Evolutionary conservation across 2,329 filamentous ascomycete genomes (phyloP).

Genomic region (Colletotrichum eremochloae): DNA sequence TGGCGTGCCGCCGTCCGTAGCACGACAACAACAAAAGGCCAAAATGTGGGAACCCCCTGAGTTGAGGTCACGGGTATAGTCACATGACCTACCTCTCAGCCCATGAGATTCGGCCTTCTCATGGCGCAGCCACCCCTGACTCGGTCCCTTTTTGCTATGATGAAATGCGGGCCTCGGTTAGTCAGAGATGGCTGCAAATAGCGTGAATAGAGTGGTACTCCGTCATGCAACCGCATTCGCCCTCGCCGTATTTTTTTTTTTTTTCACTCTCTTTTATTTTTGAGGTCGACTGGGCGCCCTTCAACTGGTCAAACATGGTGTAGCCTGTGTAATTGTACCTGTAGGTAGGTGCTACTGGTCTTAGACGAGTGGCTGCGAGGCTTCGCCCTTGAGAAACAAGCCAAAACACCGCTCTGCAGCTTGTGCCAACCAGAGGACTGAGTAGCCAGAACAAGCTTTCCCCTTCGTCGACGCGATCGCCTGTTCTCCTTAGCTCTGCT

Average conservation of each 20-base stretch:
- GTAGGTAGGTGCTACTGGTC: no score
- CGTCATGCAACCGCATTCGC: background rate
- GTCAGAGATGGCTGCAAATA: slow-evolving; percentile 15
- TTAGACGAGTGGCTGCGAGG: slow-evolving; percentile 10
- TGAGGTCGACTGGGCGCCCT: no score
- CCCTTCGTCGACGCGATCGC: slow-evolving; percentile 8
- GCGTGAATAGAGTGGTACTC: slow-evolving; percentile 4
- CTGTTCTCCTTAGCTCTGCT: slow-evolving; percentile 24
- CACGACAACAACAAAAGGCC: slow-evolving; percentile 19
- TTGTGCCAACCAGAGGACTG: background rate
- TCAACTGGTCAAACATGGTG: no score
- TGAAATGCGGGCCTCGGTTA: slow-evolving; percentile 29
- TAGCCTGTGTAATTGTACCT: no score
- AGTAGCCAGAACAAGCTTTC: slow-evolving; percentile 31
- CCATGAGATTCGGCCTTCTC: background rate
- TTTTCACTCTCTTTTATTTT: no score
- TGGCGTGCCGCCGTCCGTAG: slow-evolving; percentile 24
- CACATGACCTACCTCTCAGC: background rate
- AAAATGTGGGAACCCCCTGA: slow-evolving; percentile 16
- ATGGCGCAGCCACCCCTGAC: slow-evolving; percentile 5
- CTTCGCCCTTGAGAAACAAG: slow-evolving; percentile 6
- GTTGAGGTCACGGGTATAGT: background rate
- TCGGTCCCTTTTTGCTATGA: slow-evolving; percentile 17
- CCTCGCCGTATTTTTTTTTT: background rate
- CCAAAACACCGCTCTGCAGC: background rate